These are phyloP conservation scores for Phytophthora pini DNA, from an alignment of 352 stramenopile genomes.

Conservation along the genomic window DNA sequence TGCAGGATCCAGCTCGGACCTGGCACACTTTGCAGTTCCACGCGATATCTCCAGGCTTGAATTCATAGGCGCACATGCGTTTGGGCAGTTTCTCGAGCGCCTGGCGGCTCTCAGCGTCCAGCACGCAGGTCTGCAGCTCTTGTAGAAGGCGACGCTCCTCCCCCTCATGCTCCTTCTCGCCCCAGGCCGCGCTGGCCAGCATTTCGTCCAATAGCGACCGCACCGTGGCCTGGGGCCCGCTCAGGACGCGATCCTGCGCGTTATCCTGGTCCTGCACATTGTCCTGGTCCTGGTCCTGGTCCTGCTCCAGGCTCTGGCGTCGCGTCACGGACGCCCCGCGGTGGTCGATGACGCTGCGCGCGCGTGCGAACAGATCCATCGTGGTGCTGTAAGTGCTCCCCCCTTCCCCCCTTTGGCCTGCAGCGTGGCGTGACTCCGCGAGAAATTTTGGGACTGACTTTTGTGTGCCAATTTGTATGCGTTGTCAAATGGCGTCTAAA, in stretches of 20 bases:
- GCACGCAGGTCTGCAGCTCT: conserved; percentile 62
- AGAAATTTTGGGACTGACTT: conserved; percentile 39
- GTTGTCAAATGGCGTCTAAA: background rate
- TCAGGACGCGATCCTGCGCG: conserved; percentile 13
- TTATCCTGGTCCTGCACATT: conserved; percentile 15
- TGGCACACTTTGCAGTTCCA: conserved; percentile 96
- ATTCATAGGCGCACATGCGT: conserved; percentile 93
- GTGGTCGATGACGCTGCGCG: conserved; percentile 38
- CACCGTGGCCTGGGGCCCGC: conserved; percentile 33
- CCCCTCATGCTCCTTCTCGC: conserved; percentile 64
- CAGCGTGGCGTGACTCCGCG: conserved; percentile 8
- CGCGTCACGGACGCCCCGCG: conserved; percentile 16
- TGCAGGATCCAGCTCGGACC: conserved; percentile 31
- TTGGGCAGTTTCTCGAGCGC: conserved; percentile 76
- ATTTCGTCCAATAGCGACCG: conserved; percentile 65
- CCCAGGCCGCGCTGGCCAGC: conserved; percentile 49
- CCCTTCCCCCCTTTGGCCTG: conserved; percentile 1
- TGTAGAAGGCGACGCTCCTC: conserved; percentile 54
- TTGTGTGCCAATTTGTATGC: conserved; percentile 18
- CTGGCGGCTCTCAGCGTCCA: conserved; percentile 53
- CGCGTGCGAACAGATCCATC: conserved; percentile 50
- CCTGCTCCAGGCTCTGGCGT: conserved; percentile 10
- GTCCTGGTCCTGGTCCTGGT: conserved; percentile 18
- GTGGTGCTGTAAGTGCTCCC: conserved; percentile 8
- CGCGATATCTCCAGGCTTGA: conserved; percentile 97